Evolutionary conservation across 371 early-diverging fungal genomes (phyloP), one percentile per base, ranked within the genome.

Genomic region (Syncephalastrum sp.): DNA sequence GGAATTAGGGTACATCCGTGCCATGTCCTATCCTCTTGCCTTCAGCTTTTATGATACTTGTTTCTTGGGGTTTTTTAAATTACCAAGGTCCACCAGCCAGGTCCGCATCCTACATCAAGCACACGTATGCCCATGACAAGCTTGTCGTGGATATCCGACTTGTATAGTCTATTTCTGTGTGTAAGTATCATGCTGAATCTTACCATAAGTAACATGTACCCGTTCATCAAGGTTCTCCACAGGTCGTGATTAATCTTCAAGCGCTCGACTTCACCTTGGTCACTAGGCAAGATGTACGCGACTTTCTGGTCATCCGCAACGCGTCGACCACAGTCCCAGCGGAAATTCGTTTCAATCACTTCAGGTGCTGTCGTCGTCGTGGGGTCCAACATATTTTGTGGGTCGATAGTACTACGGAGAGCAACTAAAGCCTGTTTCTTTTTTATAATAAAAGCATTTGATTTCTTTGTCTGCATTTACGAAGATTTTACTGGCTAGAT

Each of bases 31-130:
- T 44, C 29, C 6, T 12, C 38, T 33, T 33, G 38, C 10, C 8
- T 27, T 16, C 43, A 54, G 6, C 13, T 42, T 19, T 42, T 6
- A 16, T n/a, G n/a, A 23, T 44, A 38, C 38, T 21, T 14, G 23
- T 19, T 10, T 46, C 16, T 15, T 51, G 52, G 42, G 21, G 21
- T 19, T 45, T 45, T 24, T 17, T 23, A 4, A 7, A 43, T 63
- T 57, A 68, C 74, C 48, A 65, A 10, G n/a, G 70, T 67, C 78
- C 78, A 77, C 65, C 66, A 72, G 12, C 75, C 78, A 47, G 78
- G 78, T 3, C 78, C 78, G 64, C 78, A 77, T 3, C 79, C 79
- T 24, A 76, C 65, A 23, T 79, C 79, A 15, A 79, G 60, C 0
- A 75, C 74, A 17, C 67, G 62, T 21, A 70, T 69, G 13, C 76